phyloP scores from a whole-genome alignment of 2,329 filamentous ascomycete species.

The Cryoendolithus antarcticus region DNA sequence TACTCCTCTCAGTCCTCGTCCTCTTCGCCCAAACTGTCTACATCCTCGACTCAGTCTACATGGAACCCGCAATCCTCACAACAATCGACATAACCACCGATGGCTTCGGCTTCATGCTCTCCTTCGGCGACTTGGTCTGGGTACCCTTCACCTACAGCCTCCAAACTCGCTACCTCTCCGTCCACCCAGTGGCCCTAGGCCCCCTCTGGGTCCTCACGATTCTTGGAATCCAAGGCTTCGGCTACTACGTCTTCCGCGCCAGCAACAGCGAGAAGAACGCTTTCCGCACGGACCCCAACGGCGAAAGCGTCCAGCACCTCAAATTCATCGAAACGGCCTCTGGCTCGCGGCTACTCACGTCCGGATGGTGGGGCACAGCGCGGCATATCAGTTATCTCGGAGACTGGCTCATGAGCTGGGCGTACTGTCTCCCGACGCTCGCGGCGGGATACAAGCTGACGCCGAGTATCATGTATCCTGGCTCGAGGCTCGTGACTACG shows the following conservation, averaged over 20 bases:
- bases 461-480: constrained; percentile 43
- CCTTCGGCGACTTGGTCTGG: constrained; percentile 88
- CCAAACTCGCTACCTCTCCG: constrained; percentile 72
- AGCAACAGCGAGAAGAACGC: constrained; percentile 91
- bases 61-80: constrained; percentile 78
- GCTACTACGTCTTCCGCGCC: constrained; percentile 89
- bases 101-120: constrained; percentile 89
- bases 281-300: constrained; percentile 77
- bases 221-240: constrained; percentile 52
- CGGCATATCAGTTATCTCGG: constrained; percentile 94
- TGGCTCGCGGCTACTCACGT: constrained; percentile 68
- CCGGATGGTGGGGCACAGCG: constrained; percentile 87
- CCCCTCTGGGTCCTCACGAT: constrained; percentile 52
- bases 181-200: constrained; percentile 71
- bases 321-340: constrained; percentile 74
- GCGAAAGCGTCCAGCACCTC: constrained; percentile 67
- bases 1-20: constrained; percentile 44
- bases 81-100: constrained; percentile 92
- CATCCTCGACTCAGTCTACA: constrained; percentile 71
- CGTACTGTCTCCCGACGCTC: constrained; percentile 77
- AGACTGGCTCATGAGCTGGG: constrained; percentile 90
- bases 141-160: constrained; percentile 80
- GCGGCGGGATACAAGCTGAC: constrained; percentile 67
- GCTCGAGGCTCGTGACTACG: constrained; percentile 45
- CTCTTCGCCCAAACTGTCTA: constrained; percentile 70